Conservation (phyloP, 2,329 filamentous ascomycete genomes). For the Talaromyces atroroseus region DNA sequence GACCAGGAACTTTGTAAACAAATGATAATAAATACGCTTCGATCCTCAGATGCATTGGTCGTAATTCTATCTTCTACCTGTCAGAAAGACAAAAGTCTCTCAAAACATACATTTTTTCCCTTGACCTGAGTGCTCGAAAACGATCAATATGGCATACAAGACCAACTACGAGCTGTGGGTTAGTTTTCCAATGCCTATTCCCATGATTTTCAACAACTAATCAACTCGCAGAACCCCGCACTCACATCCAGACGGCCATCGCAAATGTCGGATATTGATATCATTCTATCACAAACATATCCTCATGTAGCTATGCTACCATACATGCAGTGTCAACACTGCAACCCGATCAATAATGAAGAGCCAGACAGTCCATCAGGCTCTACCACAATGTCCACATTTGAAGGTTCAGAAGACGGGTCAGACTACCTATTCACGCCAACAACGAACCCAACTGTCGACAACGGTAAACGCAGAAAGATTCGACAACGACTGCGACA, state of each 20-base stretch:
- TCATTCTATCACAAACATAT: slow-evolving; percentile 26
- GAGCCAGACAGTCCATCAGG: slow-evolving; percentile 17
- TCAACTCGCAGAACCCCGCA: slow-evolving; percentile 18
- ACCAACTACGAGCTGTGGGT: slow-evolving; percentile 37
- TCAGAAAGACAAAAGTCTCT: neutral
- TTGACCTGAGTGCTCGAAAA: neutral
- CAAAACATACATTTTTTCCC: neutral
- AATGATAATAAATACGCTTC: neutral
- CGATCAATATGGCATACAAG: slow-evolving; percentile 31
- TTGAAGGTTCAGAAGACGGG: neutral
- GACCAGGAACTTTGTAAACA: neutral
- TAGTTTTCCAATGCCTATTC: slow-evolving; percentile 16
- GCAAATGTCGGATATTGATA: slow-evolving; percentile 21
- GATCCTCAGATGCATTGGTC: neutral
- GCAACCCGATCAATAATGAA: slow-evolving; percentile 17
- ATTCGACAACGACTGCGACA: slow-evolving; percentile 10
- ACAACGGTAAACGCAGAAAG: slow-evolving; percentile 2
- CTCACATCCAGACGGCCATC: slow-evolving; percentile 26
- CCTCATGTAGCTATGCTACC: slow-evolving; percentile 34
- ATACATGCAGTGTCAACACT: slow-evolving; percentile 25
- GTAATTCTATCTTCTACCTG: neutral
- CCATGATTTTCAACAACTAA: slow-evolving; percentile 7
- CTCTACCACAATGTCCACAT: slow-evolving; percentile 16
- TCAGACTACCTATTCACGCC: neutral
- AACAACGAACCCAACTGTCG: neutral